Conservation (phyloP, 225 moss, liverwort and hornwort species). For the Marchantia paleacea region DNA sequence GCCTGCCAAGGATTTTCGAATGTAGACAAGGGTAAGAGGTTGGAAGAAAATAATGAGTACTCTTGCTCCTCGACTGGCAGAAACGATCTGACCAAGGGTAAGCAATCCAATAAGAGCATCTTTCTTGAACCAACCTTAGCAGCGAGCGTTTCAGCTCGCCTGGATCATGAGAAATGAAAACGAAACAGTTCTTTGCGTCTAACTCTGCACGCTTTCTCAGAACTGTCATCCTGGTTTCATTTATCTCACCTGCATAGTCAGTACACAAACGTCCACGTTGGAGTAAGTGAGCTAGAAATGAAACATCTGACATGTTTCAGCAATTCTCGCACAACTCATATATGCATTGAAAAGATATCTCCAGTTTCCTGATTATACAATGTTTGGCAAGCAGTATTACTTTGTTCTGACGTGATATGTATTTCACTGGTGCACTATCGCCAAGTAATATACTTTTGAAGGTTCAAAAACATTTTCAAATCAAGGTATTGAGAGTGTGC, state of each 20-base stretch:
- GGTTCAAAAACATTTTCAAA: too few relatives aligned
- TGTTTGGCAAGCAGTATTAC: too few relatives aligned
- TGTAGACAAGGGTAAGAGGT: background rate
- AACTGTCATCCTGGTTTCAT: constrained; percentile 77
- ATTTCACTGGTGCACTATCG: too few relatives aligned
- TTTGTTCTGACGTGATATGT: too few relatives aligned
- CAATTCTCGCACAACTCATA: too few relatives aligned
- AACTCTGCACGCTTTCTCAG: constrained; percentile 89
- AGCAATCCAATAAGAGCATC: background rate
- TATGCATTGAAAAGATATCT: too few relatives aligned
- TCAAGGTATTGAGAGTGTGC: too few relatives aligned
- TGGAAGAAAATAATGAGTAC: background rate
- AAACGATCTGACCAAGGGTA: background rate
- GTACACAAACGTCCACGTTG: background rate
- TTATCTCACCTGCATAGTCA: constrained; percentile 60
- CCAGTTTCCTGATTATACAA: too few relatives aligned
- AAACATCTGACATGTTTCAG: too few relatives aligned
- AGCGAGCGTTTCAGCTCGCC: constrained; percentile 82
- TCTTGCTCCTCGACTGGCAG: background rate
- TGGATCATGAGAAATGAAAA: constrained; percentile 73
- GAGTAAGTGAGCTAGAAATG: background rate
- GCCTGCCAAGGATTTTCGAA: constrained; percentile 39
- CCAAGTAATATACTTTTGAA: too few relatives aligned
- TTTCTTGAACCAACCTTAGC: constrained; percentile 45
- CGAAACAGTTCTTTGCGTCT: constrained; percentile 68